Percentiles rank a stretch among this genome's conserved stretches.
Evolutionary conservation across 2,329 filamentous ascomycete species (phyloP).

Genomic region (Claviceps sorghi): DNA sequence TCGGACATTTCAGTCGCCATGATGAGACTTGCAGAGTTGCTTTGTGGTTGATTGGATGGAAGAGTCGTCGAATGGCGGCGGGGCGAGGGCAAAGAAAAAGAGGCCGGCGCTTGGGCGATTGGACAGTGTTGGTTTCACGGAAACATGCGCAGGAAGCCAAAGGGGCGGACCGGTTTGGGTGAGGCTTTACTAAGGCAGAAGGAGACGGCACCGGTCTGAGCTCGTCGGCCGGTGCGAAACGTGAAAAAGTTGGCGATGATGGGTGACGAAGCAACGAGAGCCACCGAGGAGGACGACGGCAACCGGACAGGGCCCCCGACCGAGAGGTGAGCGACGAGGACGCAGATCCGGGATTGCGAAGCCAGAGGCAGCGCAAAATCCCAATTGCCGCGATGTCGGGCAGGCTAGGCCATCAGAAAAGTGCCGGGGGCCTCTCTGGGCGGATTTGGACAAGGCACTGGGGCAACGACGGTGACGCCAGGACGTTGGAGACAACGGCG

Average conservation of each 20-base stretch:
- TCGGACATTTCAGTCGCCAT: conserved; percentile 28
- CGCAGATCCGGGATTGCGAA: conserved; percentile 17
- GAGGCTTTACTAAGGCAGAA: background rate
- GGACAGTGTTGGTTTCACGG: background rate
- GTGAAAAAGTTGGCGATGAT: no score
- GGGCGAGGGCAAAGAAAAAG: background rate
- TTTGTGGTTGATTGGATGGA: background rate
- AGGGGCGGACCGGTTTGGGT: background rate
- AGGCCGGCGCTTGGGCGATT: conserved; percentile 4
- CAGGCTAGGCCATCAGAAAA: conserved; percentile 22
- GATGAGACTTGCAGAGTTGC: conserved; percentile 3
- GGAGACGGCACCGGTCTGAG: background rate
- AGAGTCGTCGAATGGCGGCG: background rate
- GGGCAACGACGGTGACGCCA: conserved; percentile 1
- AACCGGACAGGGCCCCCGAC: background rate
- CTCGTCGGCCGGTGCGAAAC: background rate
- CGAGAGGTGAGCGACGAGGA: conserved; percentile 4
- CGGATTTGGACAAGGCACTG: conserved; percentile 3
- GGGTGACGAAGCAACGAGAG: background rate
- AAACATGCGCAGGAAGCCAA: conserved; percentile 5
- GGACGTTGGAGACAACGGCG: background rate
- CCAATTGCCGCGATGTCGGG: conserved; percentile 23
- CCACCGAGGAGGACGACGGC: background rate
- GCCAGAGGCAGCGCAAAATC: conserved; percentile 23
- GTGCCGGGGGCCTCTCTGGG: conserved; percentile 11